Base-by-base conservation (phyloP, 78 protist species). In the Acrasis kona region DNA sequence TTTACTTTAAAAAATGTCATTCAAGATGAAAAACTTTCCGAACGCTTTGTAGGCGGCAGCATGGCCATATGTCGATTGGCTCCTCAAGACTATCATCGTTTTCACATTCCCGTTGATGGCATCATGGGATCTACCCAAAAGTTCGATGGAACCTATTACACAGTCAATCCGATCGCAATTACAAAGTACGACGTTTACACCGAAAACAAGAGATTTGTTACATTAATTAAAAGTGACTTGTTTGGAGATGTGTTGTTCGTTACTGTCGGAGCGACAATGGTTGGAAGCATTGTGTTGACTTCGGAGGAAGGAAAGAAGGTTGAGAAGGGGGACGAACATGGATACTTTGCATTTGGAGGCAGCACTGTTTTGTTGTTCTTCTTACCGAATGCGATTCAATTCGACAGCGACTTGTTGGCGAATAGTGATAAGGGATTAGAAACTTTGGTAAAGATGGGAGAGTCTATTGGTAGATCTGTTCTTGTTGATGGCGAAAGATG, bases 81-180 rank as follows among this genome's bases (percentile, higher is more conserved):
- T 3, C 75, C 75, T 29, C 75, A 70, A 34, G 75, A 70, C 41
- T 70, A 70, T 65, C 75, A 70, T 31, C 75, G 75, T 31, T 70
- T 70, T 65, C 5, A 70, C 41, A 3, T 65, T 5, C 75, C 75
- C 3, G 28, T 70, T 1, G 8, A 10, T 34, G 75, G 75, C 57
- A 10, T 3, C 1, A 37, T 70, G 38, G 41, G 3, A n/a, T 2
- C 6, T 36, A 5, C 30, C 32, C 30, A 2, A 29, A 5, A 3
- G 35, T 2, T 70, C 39, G 2, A 12, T 34, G 75, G 75, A 37
- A 9, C 72, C 40, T 41, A 27, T 5, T 70, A 4, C 35, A 19
- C 37, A 32, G 75, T 70, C 30, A 27, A 41, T 65, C 67, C 75
- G 6, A 65, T 50, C 5, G 75, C 75, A 1, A 34, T 30, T 5